A percentile compares a stretch with the other conserved stretches of the same genome.
Evolutionary conservation across 352 stramenopile species (phyloP).

Genomic region (Albugo candida): DNA sequence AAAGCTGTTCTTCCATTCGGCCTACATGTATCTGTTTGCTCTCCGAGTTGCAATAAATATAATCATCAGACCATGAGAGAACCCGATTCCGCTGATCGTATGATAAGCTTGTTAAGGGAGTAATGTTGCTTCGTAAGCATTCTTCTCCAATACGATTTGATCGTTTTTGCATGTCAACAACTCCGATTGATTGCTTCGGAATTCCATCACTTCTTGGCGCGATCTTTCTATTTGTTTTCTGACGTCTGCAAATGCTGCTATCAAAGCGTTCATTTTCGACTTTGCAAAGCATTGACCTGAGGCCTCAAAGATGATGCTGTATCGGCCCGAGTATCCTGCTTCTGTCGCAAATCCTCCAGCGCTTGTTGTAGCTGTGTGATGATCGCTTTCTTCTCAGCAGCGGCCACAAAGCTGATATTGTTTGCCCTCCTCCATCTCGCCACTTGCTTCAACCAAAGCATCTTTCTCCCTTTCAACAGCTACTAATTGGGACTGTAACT

Average conservation of each 20-base stretch:
- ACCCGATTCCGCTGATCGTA: conserved; percentile 57
- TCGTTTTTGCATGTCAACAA: conserved; percentile 45
- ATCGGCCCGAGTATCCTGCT: too few species aligned
- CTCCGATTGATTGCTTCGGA: conserved; percentile 61
- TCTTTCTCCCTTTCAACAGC: conserved; percentile 56
- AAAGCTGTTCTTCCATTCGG: too few species aligned
- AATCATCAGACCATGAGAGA: conserved; percentile 8
- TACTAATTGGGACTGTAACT: conserved; percentile 39
- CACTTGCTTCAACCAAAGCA: conserved; percentile 32
- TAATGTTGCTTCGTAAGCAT: conserved; percentile 55
- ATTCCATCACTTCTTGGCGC: conserved; percentile 66
- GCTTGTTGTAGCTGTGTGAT: too few species aligned
- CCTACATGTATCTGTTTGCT: too few species aligned
- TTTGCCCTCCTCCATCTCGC: too few species aligned
- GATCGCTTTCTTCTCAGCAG: too few species aligned
- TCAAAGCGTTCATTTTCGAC: not conserved
- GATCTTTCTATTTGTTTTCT: conserved; percentile 61
- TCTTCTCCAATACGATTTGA: conserved; percentile 56
- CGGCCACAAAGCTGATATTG: too few species aligned
- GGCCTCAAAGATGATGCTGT: too few species aligned
- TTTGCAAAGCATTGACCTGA: too few species aligned
- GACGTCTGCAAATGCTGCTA: conserved; percentile 21
- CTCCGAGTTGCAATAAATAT: too few species aligned
- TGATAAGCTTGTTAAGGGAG: conserved; percentile 44
- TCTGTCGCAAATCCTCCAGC: too few species aligned